Conservation (phyloP, 345 rosid species). For the Ailanthus altissimus region DNA sequence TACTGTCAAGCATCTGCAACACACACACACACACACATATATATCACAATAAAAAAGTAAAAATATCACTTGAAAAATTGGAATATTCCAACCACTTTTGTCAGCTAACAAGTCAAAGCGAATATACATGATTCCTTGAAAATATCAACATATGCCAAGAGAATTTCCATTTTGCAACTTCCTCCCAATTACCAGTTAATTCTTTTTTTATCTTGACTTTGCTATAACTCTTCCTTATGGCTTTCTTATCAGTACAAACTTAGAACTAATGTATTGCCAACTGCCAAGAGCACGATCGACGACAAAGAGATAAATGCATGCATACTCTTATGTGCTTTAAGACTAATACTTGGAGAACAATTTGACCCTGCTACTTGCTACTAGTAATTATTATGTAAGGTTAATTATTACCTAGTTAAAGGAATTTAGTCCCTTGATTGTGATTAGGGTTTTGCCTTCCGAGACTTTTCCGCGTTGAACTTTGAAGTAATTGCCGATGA, state of each 20-base stretch:
- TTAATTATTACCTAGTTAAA: too few species aligned
- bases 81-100: slow-evolving; percentile 14
- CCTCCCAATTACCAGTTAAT: background rate
- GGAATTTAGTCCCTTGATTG: background rate
- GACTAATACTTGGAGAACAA: background rate
- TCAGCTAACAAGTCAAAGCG: slow-evolving; percentile 23
- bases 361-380: background rate
- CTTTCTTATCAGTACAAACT: background rate
- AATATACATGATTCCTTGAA: slow-evolving; percentile 16
- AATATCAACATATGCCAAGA: background rate
- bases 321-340: background rate
- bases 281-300: too few species aligned
- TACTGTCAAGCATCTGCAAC: background rate
- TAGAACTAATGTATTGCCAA: background rate
- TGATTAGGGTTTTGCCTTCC: background rate
- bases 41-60: background rate
- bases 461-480: background rate
- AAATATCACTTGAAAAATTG: background rate
- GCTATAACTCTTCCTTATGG: background rate
- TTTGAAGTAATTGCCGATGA: background rate
- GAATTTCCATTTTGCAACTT: background rate
- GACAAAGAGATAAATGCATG: background rate
- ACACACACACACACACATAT: background rate
- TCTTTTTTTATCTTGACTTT: background rate
- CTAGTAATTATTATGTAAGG: background rate